Evolutionary conservation across 2,329 filamentous ascomycete genomes (phyloP).

Genomic region (Phyllosticta citriasiana): DNA sequence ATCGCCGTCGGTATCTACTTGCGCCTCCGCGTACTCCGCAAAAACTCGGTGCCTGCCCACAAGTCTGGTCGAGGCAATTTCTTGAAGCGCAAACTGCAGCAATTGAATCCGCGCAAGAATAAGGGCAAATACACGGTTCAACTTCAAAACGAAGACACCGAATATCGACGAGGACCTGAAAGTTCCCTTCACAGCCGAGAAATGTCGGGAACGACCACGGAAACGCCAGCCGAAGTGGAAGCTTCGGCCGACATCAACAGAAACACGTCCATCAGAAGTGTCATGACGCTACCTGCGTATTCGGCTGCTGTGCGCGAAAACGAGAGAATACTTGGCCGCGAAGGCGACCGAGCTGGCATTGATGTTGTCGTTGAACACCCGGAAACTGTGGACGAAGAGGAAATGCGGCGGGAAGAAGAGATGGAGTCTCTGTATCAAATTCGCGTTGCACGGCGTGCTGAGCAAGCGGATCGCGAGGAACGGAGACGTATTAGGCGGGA

Average conservation of each 20-base stretch:
- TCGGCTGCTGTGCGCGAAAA: constrained; percentile 59
- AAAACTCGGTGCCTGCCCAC: constrained; percentile 2
- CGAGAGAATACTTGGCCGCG: constrained; percentile 75
- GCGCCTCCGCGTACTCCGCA: constrained; percentile 3
- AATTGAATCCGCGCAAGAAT: constrained; percentile 18
- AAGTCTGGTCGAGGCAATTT: constrained; percentile 3
- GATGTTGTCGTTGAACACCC: constrained; percentile 84
- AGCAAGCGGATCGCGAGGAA: constrained; percentile 68
- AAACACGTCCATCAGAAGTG: constrained; percentile 78
- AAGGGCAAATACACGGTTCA: constrained; percentile 22
- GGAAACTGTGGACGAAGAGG: constrained; percentile 68
- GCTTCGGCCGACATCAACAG: constrained; percentile 37
- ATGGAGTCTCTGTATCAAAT: constrained; percentile 94
- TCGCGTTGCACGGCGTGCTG: constrained; percentile 62
- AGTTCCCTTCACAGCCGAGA: constrained; percentile 11
- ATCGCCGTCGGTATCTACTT: constrained; percentile 4
- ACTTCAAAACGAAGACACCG: constrained; percentile 17
- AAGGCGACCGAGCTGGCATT: constrained; percentile 85
- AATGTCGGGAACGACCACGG: constrained; percentile 3
- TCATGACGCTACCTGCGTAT: constrained; percentile 89
- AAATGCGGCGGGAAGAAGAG: constrained; percentile 69
- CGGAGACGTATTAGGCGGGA: constrained; percentile 59
- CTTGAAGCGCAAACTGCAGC: constrained; percentile 23
- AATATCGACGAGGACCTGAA: constrained; percentile 13
- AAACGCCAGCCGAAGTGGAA: constrained; percentile 15